These are phyloP conservation scores for Aspergillus ruber DNA, from an alignment of 2,329 filamentous ascomycete genomes.

Conservation along the genomic window DNA sequence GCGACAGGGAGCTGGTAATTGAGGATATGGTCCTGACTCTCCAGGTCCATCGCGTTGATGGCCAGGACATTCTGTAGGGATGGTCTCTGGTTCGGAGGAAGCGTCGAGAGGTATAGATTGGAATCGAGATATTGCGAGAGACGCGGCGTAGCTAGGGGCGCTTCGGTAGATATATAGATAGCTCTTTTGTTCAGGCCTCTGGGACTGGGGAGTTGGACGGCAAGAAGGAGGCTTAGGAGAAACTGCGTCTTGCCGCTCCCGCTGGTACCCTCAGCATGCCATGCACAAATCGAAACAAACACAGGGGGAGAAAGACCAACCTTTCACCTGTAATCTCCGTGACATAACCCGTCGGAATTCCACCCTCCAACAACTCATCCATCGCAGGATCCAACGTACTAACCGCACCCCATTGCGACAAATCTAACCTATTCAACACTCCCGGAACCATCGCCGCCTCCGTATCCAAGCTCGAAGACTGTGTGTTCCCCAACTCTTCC, in stretches of 20 bases:
- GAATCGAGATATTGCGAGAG: conserved; percentile 69
- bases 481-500: conserved; percentile 37
- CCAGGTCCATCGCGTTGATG: conserved; percentile 79
- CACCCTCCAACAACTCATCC: conserved; percentile 67
- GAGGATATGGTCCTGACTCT: conserved; percentile 91
- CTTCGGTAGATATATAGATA: conserved; percentile 91
- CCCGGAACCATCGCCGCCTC: conserved; percentile 14
- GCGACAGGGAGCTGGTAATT: conserved; percentile 87
- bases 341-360: conserved; percentile 72
- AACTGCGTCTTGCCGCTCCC: conserved; percentile 94
- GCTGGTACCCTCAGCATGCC: conserved; percentile 33
- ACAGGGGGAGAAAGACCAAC: conserved; percentile 30
- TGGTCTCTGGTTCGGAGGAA: conserved; percentile 43
- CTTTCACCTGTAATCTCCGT: conserved; percentile 91
- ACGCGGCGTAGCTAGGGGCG: conserved; percentile 72
- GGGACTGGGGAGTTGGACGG: conserved; percentile 72
- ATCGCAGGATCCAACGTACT: conserved; percentile 73
- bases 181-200: conserved; percentile 65
- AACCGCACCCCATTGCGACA: conserved; percentile 52
- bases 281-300: neutral
- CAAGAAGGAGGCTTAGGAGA: conserved; percentile 74
- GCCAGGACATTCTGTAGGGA: conserved; percentile 72
- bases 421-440: conserved; percentile 23
- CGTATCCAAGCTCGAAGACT: conserved; percentile 15
- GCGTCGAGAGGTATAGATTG: conserved; percentile 54